Percentiles rank a stretch among this genome's conserved stretches.
phyloP scores from a whole-genome alignment of 768 basidiomycete species.

The Tylopilus sp. region DNA sequence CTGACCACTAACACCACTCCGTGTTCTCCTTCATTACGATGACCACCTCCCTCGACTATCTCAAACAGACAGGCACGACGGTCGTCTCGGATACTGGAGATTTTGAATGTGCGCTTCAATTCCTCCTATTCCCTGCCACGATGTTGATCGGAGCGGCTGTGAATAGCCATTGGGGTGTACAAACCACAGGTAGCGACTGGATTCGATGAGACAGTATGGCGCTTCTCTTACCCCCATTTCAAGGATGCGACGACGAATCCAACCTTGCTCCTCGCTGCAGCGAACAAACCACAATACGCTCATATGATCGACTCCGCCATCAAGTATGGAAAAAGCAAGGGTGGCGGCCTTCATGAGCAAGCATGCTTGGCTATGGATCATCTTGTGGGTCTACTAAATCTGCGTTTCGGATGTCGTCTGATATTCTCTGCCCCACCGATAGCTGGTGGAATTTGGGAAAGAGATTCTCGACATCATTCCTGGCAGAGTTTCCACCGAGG shows the following conservation, averaged over 20 bases:
- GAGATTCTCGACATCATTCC: constrained; percentile 92
- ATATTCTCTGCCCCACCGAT: background rate
- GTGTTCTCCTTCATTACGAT: constrained; percentile 49
- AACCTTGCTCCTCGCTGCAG: constrained; percentile 85
- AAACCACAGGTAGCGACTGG: constrained; percentile 71
- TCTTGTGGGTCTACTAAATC: constrained; percentile 49
- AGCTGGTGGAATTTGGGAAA: constrained; percentile 95
- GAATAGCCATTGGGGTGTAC: constrained; percentile 82
- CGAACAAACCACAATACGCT: constrained; percentile 81
- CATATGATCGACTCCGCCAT: constrained; percentile 73
- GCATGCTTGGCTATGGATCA: constrained; percentile 78
- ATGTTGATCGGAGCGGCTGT: constrained; percentile 12
- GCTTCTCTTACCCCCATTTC: background rate
- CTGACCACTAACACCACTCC: too few relatives aligned
- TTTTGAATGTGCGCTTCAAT: constrained; percentile 60
- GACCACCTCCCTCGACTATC: constrained; percentile 73
- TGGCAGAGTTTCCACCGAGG: constrained; percentile 96
- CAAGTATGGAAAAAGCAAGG: constrained; percentile 70
- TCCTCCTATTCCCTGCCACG: constrained; percentile 8
- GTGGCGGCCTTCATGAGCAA: constrained; percentile 69
- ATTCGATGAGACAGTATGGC: background rate
- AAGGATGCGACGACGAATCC: constrained; percentile 98
- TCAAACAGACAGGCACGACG: constrained; percentile 86
- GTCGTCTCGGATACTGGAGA: constrained; percentile 96
- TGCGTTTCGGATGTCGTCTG: background rate